phyloP scores from a whole-genome alignment of 257 asterid species.

The Pogostemon cablin region DNA sequence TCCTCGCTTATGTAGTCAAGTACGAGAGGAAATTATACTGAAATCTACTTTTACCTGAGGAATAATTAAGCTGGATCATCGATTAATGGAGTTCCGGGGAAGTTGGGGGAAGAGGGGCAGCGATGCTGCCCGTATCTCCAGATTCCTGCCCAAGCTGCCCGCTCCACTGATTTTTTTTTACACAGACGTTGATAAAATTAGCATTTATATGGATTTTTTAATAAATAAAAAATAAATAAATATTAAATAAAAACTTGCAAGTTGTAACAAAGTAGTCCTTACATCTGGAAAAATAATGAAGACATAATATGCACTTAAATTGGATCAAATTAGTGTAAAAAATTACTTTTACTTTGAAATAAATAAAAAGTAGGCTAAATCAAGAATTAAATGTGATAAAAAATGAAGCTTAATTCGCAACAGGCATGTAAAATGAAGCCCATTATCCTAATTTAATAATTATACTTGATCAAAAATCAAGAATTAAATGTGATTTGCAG shows the following conservation, averaged over 20 bases:
- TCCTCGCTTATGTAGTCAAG: slow-evolving; percentile 17
- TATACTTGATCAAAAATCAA: too few species aligned
- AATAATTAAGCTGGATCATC: slow-evolving; percentile 25
- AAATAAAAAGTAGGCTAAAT: too few species aligned
- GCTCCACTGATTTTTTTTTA: slow-evolving; percentile 29
- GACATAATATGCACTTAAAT: too few species aligned
- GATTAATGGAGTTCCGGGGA: slow-evolving; percentile 33
- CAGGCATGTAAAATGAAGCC: not conserved
- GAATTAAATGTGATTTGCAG: too few species aligned
- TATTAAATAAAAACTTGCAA: too few species aligned
- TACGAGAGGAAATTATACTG: slow-evolving; percentile 12
- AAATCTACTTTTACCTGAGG: not conserved
- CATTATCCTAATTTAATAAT: not conserved
- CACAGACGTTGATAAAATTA: slow-evolving; percentile 4
- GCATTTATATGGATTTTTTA: not conserved
- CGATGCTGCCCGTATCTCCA: slow-evolving; percentile 25
- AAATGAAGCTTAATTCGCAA: too few species aligned
- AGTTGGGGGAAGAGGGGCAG: slow-evolving; percentile 35
- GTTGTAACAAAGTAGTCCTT: too few species aligned
- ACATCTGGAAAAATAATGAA: too few species aligned
- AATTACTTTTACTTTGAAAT: too few species aligned
- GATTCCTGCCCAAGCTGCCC: slow-evolving; percentile 45
- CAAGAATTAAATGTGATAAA: too few species aligned
- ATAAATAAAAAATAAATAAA: too few species aligned
- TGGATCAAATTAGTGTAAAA: too few species aligned